Evolutionary conservation across 2,329 filamentous ascomycete species (phyloP).

Genomic region (Camillea tinctor): DNA sequence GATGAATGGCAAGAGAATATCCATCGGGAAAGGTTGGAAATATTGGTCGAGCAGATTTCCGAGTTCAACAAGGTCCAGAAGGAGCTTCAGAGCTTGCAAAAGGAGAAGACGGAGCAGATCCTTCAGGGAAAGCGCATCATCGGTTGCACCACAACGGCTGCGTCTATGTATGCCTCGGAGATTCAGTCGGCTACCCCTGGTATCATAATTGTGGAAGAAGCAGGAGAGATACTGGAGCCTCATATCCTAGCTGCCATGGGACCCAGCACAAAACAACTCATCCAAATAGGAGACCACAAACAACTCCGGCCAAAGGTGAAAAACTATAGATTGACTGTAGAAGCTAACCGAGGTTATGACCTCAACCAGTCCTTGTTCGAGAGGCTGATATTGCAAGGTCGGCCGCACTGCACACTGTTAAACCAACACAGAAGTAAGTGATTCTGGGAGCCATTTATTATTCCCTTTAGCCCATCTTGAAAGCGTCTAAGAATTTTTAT

Average conservation of each 20-base stretch:
- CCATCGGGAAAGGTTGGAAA: slow-evolving; percentile 48
- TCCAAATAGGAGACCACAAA: slow-evolving; percentile 72
- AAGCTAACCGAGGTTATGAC: slow-evolving; percentile 64
- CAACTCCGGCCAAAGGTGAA: slow-evolving; percentile 68
- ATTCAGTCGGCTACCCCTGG: slow-evolving; percentile 56
- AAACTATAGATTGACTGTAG: slow-evolving; percentile 59
- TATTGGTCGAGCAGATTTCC: slow-evolving; percentile 37
- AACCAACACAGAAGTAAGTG: slow-evolving; percentile 70
- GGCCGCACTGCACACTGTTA: slow-evolving; percentile 51
- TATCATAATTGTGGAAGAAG: slow-evolving; percentile 68
- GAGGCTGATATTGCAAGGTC: slow-evolving; percentile 57
- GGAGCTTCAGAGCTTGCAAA: slow-evolving; percentile 43
- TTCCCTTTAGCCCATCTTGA: too few species aligned
- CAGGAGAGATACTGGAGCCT: slow-evolving; percentile 69
- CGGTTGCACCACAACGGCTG: slow-evolving; percentile 69
- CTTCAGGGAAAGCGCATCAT: slow-evolving; percentile 60
- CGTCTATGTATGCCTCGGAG: slow-evolving; percentile 58
- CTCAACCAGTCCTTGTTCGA: slow-evolving; percentile 70
- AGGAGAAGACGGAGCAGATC: slow-evolving; percentile 40
- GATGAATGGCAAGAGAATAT: slow-evolving; percentile 45
- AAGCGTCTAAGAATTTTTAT: too few species aligned
- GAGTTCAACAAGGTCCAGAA: slow-evolving; percentile 43
- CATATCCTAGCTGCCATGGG: slow-evolving; percentile 63
- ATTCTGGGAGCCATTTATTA: too few species aligned
- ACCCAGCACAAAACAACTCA: slow-evolving; percentile 56